Evolutionary conservation across 2,329 filamentous ascomycete genomes (phyloP), one percentile per base, ranked within the genome.

Genomic region (Penicillium sp.): DNA sequence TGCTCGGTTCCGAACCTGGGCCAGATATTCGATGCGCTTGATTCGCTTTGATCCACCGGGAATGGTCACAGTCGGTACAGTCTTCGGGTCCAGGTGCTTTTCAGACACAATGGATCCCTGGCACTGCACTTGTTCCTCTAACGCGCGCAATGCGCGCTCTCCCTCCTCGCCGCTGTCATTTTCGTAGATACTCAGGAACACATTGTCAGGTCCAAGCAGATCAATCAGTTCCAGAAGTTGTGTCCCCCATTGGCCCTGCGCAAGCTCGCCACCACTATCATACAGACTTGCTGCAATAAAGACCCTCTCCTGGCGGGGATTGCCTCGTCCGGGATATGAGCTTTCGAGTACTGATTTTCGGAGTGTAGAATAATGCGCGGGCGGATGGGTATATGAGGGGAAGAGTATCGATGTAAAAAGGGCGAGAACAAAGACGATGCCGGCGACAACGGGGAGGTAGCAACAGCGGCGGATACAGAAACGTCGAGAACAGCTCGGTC

Each of bases 271-370:
- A 7, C 78, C 76, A 20, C 78, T 76, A 65, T 91, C 87, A 63
- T 88, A 88, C 52, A 92, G 79, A 65, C 86, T 89, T 16, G 88
- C 84, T 1, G 86, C 86, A 50, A 92, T 88, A 66, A 88, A 91
- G n/a, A 91, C 77, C 65, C 85, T 88, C 69, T 90, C 86, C 48
- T 83, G 78, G 52, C 77, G 72, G 2, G 76, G 66, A 60, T 86
- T 86, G 8, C 77, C 82, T 45, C 80, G 67, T 4, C 77, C 78
- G 5, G 70, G 59, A 6, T 61, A 53, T 22, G 68, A 61, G 22
- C 72, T 76, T 29, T 64, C 63, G 24, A 66, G 53, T 4, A 71
- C 66, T 9, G 65, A 61, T 31, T 68, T 57, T 50, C 68, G 69
- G 16, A 78, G 69, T 5, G 64, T 70, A 39, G 72, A 56, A 63